Evolutionary conservation across 1,284 basidiomycete genomes (phyloP), one percentile per base, ranked within the genome.

Genomic region (Moniliophthora roreri): DNA sequence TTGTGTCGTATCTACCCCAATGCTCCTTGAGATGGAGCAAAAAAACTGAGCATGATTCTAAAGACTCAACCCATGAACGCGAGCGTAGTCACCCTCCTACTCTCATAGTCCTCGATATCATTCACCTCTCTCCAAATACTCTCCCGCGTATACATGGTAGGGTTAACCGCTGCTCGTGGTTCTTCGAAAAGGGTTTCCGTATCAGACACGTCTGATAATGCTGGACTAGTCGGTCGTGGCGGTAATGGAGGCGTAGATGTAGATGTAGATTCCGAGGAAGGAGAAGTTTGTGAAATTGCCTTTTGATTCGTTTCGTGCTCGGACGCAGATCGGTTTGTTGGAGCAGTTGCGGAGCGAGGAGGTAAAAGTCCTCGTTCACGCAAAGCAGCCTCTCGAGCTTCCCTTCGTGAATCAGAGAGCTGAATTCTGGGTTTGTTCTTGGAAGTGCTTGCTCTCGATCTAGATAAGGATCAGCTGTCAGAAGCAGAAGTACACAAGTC

Each of bases 311-410:
- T 10, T 5, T 3, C 24, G 5, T 18, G 24, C 18, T 44, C 20
- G 23, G 41, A 18, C 16, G 39, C 9, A 13, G 10, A 10, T 9
- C n/a, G 16, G n/a, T 40, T 21, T 3, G 39, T 16, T 18, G 39
- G 10, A 40, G 39, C 10, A 13, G 16, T 18, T 21, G 39, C 16
- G 36, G 36, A 2, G 16, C 36, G 39, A 20, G 39, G 41, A 24
- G 41, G 41, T 44, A 44, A 24, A n/a, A 44, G 41, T 6, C 41
- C 41, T 21, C 41, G 6, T 44, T 20, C 41, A 24, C 41, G 41
- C n/a, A 44, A 8, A 26, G 41, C 41, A 26, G 41, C 41, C 23
- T 44, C 41, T 44, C 41, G 41, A 2, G 41, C 41, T n/a, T 44
- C 41, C n/a, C 24, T 44, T n/a, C 41, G 20, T 26, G 20, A 5